Evolutionary conservation across 768 basidiomycete species (phyloP), one percentile per base, ranked within the genome.

Genomic region (Imleria badia): DNA sequence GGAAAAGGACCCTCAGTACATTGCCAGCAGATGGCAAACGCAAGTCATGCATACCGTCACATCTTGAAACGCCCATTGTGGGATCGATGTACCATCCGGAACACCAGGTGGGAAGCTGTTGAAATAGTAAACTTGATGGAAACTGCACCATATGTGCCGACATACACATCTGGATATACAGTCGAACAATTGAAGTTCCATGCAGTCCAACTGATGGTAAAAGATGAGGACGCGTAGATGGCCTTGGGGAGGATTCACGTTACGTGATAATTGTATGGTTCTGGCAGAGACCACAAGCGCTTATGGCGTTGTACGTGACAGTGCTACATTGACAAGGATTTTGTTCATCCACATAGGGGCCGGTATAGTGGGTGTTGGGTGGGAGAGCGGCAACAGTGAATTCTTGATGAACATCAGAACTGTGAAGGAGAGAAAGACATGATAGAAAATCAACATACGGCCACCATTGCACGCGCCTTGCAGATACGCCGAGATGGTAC

Each of bases 1-100:
- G 47, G 8, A 34, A 50, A 51, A 31, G 31, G 34, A 41, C 2
- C 6, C n/a, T 59, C 34, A 63, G 35, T 8, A 58, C 9, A 56
- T 31, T 48, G 14, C 34, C 15, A n/a, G 17, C n/a, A 23, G 10
- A 55, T 11, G 10, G 7, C 2, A 0, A 8, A 34, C 19, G 12
- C 11, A 23, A 33, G 39, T 58, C 65, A 40, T 35, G 36, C 78
- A 42, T 62, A 78, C 77, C 61, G 73, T 66, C 20, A 86, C 78
- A 52, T 83, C 77, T 33, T 81, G 68, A 55, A 79, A 87, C 13
- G 85, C 85, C 85, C 85, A 87, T 12, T 76, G 77, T 10, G 84
- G 85, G 19, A 87, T 75, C 12, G 73, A 69, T 2, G 80, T 73
- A 10, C 76, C 78, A 0, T 61, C 54, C 3, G 85, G 85, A 45